Conservation (phyloP, 1,284 basidiomycete genomes). For the Apiotrichum laibachii region DNA sequence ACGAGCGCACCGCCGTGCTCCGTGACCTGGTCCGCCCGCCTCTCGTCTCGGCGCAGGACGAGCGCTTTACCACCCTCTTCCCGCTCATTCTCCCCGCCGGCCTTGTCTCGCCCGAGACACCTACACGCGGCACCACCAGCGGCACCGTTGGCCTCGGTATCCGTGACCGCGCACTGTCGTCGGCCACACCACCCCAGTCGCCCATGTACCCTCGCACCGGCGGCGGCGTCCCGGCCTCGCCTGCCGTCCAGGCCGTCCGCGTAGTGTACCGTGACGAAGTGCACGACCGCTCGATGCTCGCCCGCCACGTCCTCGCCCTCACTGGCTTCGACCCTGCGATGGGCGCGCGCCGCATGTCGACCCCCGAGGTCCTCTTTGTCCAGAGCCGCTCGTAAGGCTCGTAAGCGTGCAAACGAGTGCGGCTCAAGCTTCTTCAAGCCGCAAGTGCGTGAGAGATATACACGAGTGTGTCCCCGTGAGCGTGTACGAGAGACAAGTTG, state of each 20-base stretch:
- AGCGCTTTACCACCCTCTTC: conserved; percentile 50
- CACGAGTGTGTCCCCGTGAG: too few species aligned
- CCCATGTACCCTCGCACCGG: conserved; percentile 1
- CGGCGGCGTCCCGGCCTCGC: neutral
- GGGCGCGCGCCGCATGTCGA: conserved; percentile 14
- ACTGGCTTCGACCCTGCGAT: conserved; percentile 11
- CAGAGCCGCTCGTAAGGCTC: conserved; percentile 5
- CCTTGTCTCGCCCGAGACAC: conserved; percentile 18
- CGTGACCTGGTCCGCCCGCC: conserved; percentile 18
- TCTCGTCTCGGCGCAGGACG: conserved; percentile 31
- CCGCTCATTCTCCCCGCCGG: conserved; percentile 48
- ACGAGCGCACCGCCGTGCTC: conserved; percentile 14
- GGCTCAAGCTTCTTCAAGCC: too few species aligned
- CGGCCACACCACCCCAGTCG: conserved; percentile 7
- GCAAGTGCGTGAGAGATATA: too few species aligned
- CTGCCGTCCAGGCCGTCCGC: conserved; percentile 11
- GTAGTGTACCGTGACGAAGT: conserved; percentile 18
- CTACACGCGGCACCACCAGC: conserved; percentile 19
- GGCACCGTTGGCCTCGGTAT: neutral
- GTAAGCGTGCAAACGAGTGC: neutral
- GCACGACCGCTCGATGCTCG: conserved; percentile 8
- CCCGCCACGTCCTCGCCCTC: conserved; percentile 17
- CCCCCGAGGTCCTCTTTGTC: conserved; percentile 17
- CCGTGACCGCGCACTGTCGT: too few species aligned
- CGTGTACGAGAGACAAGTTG: too few species aligned